Evolutionary conservation across 495 filamentous ascomycete genomes (phyloP).

Genomic region (Penicillium herquei): DNA sequence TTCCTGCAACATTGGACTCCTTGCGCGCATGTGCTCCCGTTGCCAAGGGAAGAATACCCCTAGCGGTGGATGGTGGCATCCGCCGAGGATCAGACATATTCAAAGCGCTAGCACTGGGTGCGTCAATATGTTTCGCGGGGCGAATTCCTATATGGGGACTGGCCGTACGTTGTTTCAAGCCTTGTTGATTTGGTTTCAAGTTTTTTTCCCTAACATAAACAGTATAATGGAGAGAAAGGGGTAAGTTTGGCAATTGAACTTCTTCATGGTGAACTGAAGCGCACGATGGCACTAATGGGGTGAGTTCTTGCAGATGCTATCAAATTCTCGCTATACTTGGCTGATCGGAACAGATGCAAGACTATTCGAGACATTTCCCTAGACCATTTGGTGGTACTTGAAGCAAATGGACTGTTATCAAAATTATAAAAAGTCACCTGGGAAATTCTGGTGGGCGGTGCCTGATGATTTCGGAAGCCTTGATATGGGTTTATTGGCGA

Average conservation of each 20-base stretch:
- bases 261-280: not conserved
- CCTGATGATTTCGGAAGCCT: too few species aligned
- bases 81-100: constrained; percentile 88
- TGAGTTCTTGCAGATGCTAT: not conserved
- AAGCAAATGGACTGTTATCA: not conserved
- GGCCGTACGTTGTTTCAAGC: constrained; percentile 25
- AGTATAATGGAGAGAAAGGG: not conserved
- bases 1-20: constrained; percentile 78
- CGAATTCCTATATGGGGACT: constrained; percentile 75
- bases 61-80: constrained; percentile 85
- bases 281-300: not conserved
- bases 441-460: too few species aligned
- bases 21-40: constrained; percentile 86
- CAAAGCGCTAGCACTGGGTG: constrained; percentile 89
- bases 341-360: too few species aligned
- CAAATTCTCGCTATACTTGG: too few species aligned
- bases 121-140: constrained; percentile 77
- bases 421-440: not conserved
- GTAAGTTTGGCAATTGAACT: not conserved
- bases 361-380: not conserved
- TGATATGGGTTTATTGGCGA: too few species aligned
- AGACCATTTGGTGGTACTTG: not conserved
- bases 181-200: not conserved
- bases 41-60: constrained; percentile 72
- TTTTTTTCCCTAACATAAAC: not conserved